Evolutionary conservation across 2,329 filamentous ascomycete genomes (phyloP).

Genomic region (Colletotrichum costaricense): DNA sequence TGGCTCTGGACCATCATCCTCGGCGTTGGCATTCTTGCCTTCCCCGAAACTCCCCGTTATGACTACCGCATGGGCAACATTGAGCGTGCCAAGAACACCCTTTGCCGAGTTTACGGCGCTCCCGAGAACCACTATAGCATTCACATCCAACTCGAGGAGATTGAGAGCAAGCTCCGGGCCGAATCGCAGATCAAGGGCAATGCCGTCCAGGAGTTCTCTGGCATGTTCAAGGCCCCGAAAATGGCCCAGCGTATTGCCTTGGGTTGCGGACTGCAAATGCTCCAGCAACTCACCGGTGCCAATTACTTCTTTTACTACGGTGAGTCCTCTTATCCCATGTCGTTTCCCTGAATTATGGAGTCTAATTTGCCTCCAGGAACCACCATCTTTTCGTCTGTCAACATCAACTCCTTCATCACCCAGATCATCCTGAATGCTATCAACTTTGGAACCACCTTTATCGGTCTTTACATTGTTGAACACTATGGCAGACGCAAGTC

Average conservation of each 20-base stretch:
- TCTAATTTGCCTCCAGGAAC: constrained; percentile 66
- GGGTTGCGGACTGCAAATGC: constrained; percentile 70
- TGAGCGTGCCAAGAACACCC: constrained; percentile 58
- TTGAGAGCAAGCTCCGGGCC: constrained; percentile 63
- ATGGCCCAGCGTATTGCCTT: constrained; percentile 73
- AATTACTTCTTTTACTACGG: constrained; percentile 75
- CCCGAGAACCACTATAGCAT: constrained; percentile 56
- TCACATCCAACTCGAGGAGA: constrained; percentile 63
- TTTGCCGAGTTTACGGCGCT: constrained; percentile 61
- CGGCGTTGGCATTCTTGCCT: constrained; percentile 59
- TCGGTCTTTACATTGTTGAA: constrained; percentile 77
- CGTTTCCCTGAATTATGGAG: constrained; percentile 59
- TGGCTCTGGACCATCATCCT: constrained; percentile 62
- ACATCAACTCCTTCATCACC: constrained; percentile 71
- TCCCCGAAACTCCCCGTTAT: constrained; percentile 64
- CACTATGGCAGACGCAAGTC: constrained; percentile 73
- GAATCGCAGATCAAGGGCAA: constrained; percentile 55
- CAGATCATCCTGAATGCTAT: constrained; percentile 76
- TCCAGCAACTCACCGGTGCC: constrained; percentile 69
- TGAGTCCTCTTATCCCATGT: too few species aligned
- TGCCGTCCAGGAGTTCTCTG: constrained; percentile 59
- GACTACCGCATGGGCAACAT: constrained; percentile 59
- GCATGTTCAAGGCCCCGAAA: constrained; percentile 72
- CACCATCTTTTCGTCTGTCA: constrained; percentile 58
- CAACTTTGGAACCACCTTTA: constrained; percentile 75